These are phyloP conservation scores for Talaromyces sp. DNA, from an alignment of 2,329 filamentous ascomycete genomes.

Conservation along the genomic window DNA sequence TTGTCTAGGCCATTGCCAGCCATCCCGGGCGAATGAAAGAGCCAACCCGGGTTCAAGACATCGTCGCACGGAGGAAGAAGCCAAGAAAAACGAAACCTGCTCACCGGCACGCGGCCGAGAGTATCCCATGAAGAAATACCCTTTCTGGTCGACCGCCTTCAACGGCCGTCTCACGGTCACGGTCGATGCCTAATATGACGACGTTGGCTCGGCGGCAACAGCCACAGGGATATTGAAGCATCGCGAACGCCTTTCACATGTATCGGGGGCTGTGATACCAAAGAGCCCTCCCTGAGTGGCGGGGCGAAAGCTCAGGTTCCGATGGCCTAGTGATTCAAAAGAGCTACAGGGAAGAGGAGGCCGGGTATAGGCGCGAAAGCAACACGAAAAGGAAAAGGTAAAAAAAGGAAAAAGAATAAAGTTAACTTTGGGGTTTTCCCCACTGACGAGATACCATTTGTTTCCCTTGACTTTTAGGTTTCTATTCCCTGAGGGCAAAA, in stretches of 20 bases:
- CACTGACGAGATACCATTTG: background rate
- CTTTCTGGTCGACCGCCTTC: slow-evolving; percentile 21
- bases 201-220: slow-evolving; percentile 1
- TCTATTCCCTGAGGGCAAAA: background rate
- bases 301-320: slow-evolving; percentile 7
- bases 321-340: slow-evolving; percentile 16
- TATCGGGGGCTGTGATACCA: slow-evolving; percentile 19
- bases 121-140: slow-evolving; percentile 14
- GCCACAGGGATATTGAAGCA: slow-evolving; percentile 16
- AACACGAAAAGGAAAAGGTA: background rate
- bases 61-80: slow-evolving; percentile 18
- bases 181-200: slow-evolving; percentile 4
- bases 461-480: background rate
- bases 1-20: slow-evolving; percentile 10
- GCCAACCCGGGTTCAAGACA: slow-evolving; percentile 17
- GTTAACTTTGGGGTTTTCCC: background rate
- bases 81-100: slow-evolving; percentile 16
- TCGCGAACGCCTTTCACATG: slow-evolving; percentile 26
- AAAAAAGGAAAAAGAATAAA: background rate
- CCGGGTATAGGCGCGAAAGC: background rate
- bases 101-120: slow-evolving; percentile 21
- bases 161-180: slow-evolving; percentile 16
- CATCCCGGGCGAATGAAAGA: slow-evolving; percentile 12
- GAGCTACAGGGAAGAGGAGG: background rate
- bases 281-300: background rate